A percentile compares a stretch with the other conserved stretches of the same genome.
Evolutionary conservation across 2,329 filamentous ascomycete genomes (phyloP).

Genomic region (Bisporella sp.): DNA sequence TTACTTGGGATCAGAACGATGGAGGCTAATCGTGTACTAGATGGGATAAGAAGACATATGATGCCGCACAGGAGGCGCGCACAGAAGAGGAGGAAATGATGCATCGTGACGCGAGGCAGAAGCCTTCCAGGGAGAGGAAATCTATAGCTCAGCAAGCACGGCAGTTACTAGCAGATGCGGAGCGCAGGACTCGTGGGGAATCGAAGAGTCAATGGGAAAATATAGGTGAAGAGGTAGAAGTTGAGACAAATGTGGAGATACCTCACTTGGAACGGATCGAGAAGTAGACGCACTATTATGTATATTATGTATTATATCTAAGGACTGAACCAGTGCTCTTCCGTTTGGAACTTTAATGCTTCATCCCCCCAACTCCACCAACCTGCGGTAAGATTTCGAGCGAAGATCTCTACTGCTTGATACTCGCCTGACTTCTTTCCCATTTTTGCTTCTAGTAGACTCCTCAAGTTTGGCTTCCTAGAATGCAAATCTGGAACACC

Average conservation of each 20-base stretch:
- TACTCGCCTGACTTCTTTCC: conserved; percentile 34
- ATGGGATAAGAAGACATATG: conserved; percentile 57
- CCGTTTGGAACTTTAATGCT: conserved; percentile 60
- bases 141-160: conserved; percentile 53
- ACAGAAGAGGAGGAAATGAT: conserved; percentile 29
- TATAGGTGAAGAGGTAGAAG: conserved; percentile 24
- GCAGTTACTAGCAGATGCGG: conserved; percentile 39
- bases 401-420: conserved; percentile 67
- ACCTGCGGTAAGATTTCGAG: conserved; percentile 63
- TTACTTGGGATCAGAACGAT: not conserved
- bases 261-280: conserved; percentile 1
- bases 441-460: conserved; percentile 50
- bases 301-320: conserved; percentile 16
- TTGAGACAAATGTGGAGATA: conserved; percentile 22
- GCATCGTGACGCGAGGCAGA: conserved; percentile 23
- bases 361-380: conserved; percentile 80
- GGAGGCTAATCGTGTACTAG: conserved; percentile 26
- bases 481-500: conserved; percentile 73
- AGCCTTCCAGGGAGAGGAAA: conserved; percentile 31
- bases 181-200: conserved; percentile 36
- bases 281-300: conserved; percentile 2
- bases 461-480: conserved; percentile 65
- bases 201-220: conserved; percentile 32
- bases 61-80: conserved; percentile 42
- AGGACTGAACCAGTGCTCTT: conserved; percentile 37